Conservation (phyloP, 495 filamentous ascomycete species). For the Podospora pseudocomata region DNA sequence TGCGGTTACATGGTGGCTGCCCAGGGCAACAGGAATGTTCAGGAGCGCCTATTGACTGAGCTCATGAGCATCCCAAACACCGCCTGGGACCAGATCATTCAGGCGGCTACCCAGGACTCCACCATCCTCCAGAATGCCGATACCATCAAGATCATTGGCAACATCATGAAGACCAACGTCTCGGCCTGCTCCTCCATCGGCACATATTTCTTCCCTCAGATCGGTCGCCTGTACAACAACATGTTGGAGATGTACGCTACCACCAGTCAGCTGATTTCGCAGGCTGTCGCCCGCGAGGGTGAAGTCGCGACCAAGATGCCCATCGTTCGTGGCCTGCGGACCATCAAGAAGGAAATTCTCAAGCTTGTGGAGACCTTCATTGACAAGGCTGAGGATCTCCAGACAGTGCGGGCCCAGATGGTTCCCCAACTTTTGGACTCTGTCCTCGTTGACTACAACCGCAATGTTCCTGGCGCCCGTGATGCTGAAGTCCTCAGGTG, state of each 20-base stretch:
- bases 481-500: slow-evolving; percentile 96
- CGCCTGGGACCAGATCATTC: slow-evolving; percentile 94
- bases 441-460: slow-evolving; percentile 91
- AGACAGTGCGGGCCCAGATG: slow-evolving; percentile 88
- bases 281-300: slow-evolving; percentile 80
- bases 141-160: slow-evolving; percentile 95
- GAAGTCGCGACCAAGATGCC: slow-evolving; percentile 96
- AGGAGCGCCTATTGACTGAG: slow-evolving; percentile 86
- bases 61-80: slow-evolving; percentile 90
- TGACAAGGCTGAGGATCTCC: slow-evolving; percentile 92
- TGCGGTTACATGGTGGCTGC: slow-evolving; percentile 99
- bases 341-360: slow-evolving; percentile 98
- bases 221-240: slow-evolving; percentile 94
- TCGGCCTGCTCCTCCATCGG: slow-evolving; percentile 94
- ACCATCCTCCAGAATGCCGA: slow-evolving; percentile 82
- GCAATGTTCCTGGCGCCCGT: slow-evolving; percentile 91
- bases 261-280: slow-evolving; percentile 91
- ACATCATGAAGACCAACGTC: slow-evolving; percentile 99
- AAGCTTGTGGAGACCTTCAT: slow-evolving; percentile 98
- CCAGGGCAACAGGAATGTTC: slow-evolving; percentile 85
- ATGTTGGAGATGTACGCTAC: slow-evolving; percentile 99
- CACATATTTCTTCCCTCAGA: slow-evolving; percentile 97
- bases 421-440: slow-evolving; percentile 96
- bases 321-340: slow-evolving; percentile 87
- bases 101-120: slow-evolving; percentile 74